These are phyloP conservation scores for Calonectria leucothoes DNA, from an alignment of 2,329 filamentous ascomycete species.

Conservation along the genomic window DNA sequence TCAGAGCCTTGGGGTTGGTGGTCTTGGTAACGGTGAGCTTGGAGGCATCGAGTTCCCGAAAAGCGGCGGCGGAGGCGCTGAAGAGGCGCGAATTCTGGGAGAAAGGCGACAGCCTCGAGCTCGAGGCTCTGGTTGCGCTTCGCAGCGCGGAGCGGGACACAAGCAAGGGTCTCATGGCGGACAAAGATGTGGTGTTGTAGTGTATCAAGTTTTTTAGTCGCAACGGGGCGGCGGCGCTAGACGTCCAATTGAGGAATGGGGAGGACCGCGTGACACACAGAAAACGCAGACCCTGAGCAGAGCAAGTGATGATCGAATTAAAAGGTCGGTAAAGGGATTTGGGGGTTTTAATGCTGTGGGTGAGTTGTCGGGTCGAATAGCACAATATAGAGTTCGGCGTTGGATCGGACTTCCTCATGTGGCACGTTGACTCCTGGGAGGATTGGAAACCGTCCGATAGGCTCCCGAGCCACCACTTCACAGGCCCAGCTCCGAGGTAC, in stretches of 20 bases:
- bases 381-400: slow-evolving; percentile 33
- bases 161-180: slow-evolving; percentile 46
- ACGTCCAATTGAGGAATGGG: not conserved
- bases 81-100: slow-evolving; percentile 52
- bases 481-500: slow-evolving; percentile 34
- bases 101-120: slow-evolving; percentile 51
- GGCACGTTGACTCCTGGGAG: slow-evolving; percentile 2
- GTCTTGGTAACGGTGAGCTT: slow-evolving; percentile 82
- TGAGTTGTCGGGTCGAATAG: slow-evolving; percentile 6
- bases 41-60: slow-evolving; percentile 79
- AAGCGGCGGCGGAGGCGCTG: slow-evolving; percentile 65
- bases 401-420: slow-evolving; percentile 39
- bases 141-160: slow-evolving; percentile 48
- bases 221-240: not conserved
- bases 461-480: slow-evolving; percentile 15
- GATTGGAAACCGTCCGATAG: slow-evolving; percentile 38
- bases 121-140: slow-evolving; percentile 48
- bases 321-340: slow-evolving; percentile 9
- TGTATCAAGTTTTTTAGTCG: not conserved
- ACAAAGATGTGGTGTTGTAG: slow-evolving; percentile 11
- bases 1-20: slow-evolving; percentile 77
- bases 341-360: slow-evolving; percentile 17
- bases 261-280: not conserved
- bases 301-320: not conserved
- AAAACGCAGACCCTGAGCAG: not conserved